Evolutionary conservation across 805 yeast species (phyloP), one percentile per base, ranked within the genome.

Genomic region (Candida cerambycidarum): DNA sequence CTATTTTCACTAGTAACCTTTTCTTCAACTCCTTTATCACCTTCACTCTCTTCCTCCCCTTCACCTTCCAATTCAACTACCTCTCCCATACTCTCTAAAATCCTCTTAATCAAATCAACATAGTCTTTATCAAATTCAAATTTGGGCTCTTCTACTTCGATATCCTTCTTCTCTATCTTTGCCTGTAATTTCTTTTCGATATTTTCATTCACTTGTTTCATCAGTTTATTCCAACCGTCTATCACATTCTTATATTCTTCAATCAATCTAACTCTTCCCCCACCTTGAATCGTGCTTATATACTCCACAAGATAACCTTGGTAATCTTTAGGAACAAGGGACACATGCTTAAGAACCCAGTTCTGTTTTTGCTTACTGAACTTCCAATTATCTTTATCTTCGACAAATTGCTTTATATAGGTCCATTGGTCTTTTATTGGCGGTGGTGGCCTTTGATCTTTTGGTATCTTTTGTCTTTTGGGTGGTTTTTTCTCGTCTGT

Each of bases 311-410:
- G 59, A 19, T 78, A 75, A 1, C 57, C 62, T 39, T 75, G 79
- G 55, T 83, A 85, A 8, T 69, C 63, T 0, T 63, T 66, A 2
- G 82, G 84, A 16, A 82, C 78, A 17, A 52, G 48, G 38, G 65
- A 71, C 24, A 84, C 61, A 57, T 86, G 80, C 55, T 80, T 81
- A 49, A 87, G 63, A 32, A 87, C 73, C 95, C 95, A 87, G 57
- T 86, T 86, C 62, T 87, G 95, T 50, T 87, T 86, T 67, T 83
- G 90, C 55, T 87, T 87, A 45, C 89, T 82, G 60, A 87, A 87
- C 67, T 87, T 87, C 95, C 95, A 87, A 45, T 74, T 70, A 0
- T 65, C 78, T 45, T 62, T 66, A 48, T 83, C 87, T 10, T 73
- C 71, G 3, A 65, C 58, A 54, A 73, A 87, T 41, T 76, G 82